phyloP scores from a whole-genome alignment of 768 basidiomycete species.

The Wakefieldia striispora region DNA sequence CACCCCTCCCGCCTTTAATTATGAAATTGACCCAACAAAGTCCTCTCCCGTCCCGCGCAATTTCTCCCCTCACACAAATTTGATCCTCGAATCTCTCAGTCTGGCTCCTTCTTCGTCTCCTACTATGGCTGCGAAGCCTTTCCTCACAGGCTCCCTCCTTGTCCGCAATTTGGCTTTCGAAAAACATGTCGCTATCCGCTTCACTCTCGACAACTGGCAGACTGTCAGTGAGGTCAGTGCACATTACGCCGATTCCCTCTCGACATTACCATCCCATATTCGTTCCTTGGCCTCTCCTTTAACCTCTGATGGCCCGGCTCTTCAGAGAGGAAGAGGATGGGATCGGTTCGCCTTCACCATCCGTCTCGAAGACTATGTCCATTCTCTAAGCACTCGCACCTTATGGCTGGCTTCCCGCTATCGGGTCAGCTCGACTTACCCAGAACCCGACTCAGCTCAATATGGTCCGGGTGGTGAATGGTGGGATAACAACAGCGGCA shows the following conservation, averaged over 20 bases:
- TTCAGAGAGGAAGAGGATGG: slow-evolving; percentile 34
- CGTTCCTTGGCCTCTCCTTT: not conserved
- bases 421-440: slow-evolving; percentile 24
- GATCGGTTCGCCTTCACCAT: slow-evolving; percentile 62
- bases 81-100: slow-evolving; percentile 38
- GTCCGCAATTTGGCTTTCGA: slow-evolving; percentile 86
- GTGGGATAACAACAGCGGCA: slow-evolving; percentile 89
- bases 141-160: slow-evolving; percentile 72
- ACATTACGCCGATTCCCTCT: slow-evolving; percentile 43
- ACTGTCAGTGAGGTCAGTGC: too few relatives aligned
- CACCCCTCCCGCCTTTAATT: slow-evolving; percentile 12
- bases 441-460: slow-evolving; percentile 13
- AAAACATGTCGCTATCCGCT: slow-evolving; percentile 82
- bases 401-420: slow-evolving; percentile 65
- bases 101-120: slow-evolving; percentile 21
- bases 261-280: slow-evolving; percentile 34
- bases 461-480: slow-evolving; percentile 63
- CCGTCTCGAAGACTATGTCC: slow-evolving; percentile 69
- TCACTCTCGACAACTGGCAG: slow-evolving; percentile 93
- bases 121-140: slow-evolving; percentile 11
- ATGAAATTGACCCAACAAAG: slow-evolving; percentile 21
- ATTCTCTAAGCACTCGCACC: slow-evolving; percentile 46
- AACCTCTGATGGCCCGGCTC: not conserved
- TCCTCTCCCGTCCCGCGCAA: slow-evolving; percentile 13
- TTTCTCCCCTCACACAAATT: slow-evolving; percentile 20